Conservation (phyloP, 495 filamentous ascomycete genomes). For the Neurospora sublineolata region DNA sequence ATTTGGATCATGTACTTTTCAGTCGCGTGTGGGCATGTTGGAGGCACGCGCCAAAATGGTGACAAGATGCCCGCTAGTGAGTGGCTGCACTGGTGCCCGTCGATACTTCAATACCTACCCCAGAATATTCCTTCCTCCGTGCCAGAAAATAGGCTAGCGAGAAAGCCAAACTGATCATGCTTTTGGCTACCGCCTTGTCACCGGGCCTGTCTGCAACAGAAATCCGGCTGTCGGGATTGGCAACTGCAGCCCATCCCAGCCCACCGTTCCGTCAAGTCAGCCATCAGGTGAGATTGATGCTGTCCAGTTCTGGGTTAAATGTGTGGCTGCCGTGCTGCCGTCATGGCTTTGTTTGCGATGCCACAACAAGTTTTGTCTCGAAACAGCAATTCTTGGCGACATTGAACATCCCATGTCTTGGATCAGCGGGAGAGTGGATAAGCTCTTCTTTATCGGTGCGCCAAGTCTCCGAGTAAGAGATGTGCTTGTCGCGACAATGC, state of each 20-base stretch:
- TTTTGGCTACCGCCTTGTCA: neutral
- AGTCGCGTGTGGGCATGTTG: neutral
- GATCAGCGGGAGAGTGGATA: neutral
- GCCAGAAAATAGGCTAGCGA: neutral
- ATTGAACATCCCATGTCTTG: neutral
- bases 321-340: neutral
- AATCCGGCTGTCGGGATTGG: neutral
- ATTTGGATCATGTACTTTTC: neutral
- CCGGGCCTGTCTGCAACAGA: neutral
- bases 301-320: neutral
- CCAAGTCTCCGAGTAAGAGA: neutral
- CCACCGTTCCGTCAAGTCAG: neutral
- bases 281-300: neutral
- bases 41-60: neutral
- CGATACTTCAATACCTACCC: neutral
- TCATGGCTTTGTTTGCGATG: neutral
- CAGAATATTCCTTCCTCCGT: neutral
- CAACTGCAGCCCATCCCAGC: neutral
- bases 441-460: neutral
- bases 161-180: neutral
- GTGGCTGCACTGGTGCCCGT: neutral
- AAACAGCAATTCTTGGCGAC: neutral
- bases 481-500: neutral
- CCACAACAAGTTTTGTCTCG: neutral
- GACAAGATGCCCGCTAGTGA: neutral